Conservation (phyloP, 1,284 basidiomycete genomes). For the Ustilago trichophora region DNA sequence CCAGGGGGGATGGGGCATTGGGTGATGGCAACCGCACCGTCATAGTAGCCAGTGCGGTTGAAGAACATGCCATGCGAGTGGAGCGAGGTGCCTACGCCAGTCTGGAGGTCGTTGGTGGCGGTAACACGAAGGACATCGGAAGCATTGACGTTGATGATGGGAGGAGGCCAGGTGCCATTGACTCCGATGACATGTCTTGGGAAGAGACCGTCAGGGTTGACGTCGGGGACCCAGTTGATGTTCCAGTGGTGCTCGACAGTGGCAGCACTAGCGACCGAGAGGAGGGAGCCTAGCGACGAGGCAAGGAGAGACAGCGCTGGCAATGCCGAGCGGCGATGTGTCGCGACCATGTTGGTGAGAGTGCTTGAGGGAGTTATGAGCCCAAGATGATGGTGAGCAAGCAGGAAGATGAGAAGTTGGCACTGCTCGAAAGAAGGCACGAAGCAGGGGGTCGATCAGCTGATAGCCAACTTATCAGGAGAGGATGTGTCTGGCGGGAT, state of each 20-base stretch:
- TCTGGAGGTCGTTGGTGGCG: conserved; percentile 58
- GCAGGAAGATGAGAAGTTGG: neutral
- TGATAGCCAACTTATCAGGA: conserved; percentile 1
- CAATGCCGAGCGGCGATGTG: conserved; percentile 5
- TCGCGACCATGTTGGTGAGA: conserved; percentile 15
- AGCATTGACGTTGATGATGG: conserved; percentile 59
- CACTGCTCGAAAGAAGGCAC: too few relatives aligned
- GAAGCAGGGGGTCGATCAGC: neutral
- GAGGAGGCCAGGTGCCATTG: conserved; percentile 59
- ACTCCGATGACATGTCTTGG: conserved; percentile 54
- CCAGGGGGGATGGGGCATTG: conserved; percentile 65
- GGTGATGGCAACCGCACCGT: conserved; percentile 58
- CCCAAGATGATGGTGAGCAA: neutral
- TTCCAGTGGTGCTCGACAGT: conserved; percentile 72
- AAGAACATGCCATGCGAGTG: conserved; percentile 65
- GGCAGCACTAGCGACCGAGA: conserved; percentile 36
- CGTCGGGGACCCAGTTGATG: conserved; percentile 70
- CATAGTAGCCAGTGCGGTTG: conserved; percentile 55
- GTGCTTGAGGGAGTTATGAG: neutral
- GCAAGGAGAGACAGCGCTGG: conserved; percentile 25
- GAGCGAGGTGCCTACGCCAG: conserved; percentile 48
- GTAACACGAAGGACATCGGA: conserved; percentile 59
- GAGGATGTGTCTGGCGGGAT: too few relatives aligned
- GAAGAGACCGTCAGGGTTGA: conserved; percentile 62
- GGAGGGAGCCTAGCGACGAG: conserved; percentile 16